Evolutionary conservation across 192 early-diverging fungal genomes (phyloP), one percentile per base, ranked within the genome.

Genomic region (Mycoemilia scoparia): DNA sequence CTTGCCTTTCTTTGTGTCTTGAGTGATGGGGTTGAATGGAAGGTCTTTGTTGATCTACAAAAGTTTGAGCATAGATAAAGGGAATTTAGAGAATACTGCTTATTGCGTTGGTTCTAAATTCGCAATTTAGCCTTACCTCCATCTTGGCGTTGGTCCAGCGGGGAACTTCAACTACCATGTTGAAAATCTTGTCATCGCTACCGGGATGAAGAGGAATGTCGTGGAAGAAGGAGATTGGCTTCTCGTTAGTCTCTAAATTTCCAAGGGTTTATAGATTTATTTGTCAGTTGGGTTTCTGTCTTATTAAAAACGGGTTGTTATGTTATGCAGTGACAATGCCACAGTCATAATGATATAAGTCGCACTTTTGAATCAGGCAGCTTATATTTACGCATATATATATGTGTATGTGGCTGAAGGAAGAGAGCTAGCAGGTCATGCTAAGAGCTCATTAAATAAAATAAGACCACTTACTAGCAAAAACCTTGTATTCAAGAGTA

Each of bases 121-220:
- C 8, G 24, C 12, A 26, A 16, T 65, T 55, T 9, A 13, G 14
- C 34, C 51, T 41, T 45, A 53, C 51, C 51, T 93, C 93, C 46
- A 93, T 69, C 75, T 97, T 97, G 56, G 87, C 93, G 66, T 97
- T 97, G 50, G 88, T 79, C 93, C 90, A 98, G 43, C 90, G 73
- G 34, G 93, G 93, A 33, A 95, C 86, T 64, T 95, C 93, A 39
- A 98, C 90, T 49, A 98, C 71, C 83, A 95, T 90, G 82, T 97
- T 97, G 60, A 86, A 73, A 41, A 93, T 69, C 24, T 77, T 82
- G 61, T 88, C 86, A 34, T 79, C 78, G 36, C 71, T 73, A 54
- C 92, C 85, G 42, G 87, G 89, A 50, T 74, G 89, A 16, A 93
- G 69, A 17, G 93, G 93, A 41, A 97, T 95, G 69, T 98, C 90